Evolutionary conservation across 1,284 basidiomycete species (phyloP).

Genomic region (Waitea zeae): DNA sequence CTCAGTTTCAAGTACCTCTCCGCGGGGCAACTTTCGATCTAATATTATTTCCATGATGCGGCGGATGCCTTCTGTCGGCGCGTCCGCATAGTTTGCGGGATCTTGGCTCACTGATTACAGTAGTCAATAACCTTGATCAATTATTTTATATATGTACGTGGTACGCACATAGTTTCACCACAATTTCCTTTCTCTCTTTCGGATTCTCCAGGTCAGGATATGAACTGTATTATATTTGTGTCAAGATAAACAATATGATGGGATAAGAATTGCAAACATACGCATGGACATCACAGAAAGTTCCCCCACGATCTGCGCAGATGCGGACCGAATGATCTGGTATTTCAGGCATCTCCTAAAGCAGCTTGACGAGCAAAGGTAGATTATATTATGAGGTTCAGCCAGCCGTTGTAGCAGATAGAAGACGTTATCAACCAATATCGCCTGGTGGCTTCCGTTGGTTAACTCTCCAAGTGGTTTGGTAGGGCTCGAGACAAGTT

Average conservation of each 20-base stretch:
- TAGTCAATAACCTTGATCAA: not conserved
- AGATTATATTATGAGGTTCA: too few species aligned
- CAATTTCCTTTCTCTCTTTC: constrained; percentile 47
- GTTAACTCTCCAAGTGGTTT: too few species aligned
- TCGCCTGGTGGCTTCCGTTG: too few species aligned
- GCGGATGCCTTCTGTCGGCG: constrained; percentile 88
- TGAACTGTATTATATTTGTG: constrained; percentile 23
- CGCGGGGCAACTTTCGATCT: constrained; percentile 47
- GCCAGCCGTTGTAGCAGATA: too few species aligned
- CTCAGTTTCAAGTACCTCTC: constrained; percentile 50
- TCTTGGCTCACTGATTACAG: constrained; percentile 60
- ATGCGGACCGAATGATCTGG: constrained; percentile 45
- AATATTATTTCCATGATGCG: constrained; percentile 76
- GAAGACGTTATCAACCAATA: too few species aligned
- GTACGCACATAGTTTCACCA: constrained; percentile 63
- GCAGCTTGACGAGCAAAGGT: too few species aligned
- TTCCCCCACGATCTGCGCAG: constrained; percentile 49
- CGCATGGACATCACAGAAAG: constrained; percentile 75
- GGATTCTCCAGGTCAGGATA: constrained; percentile 52
- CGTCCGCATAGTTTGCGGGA: constrained; percentile 77
- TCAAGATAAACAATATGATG: constrained; percentile 3
- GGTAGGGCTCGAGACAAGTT: too few species aligned
- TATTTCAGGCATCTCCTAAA: constrained; percentile 15
- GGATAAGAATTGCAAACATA: constrained; percentile 13
- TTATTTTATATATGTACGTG: not conserved